phyloP scores from a whole-genome alignment of 1,284 basidiomycete genomes.

The Cutaneotrichosporon sp. region DNA sequence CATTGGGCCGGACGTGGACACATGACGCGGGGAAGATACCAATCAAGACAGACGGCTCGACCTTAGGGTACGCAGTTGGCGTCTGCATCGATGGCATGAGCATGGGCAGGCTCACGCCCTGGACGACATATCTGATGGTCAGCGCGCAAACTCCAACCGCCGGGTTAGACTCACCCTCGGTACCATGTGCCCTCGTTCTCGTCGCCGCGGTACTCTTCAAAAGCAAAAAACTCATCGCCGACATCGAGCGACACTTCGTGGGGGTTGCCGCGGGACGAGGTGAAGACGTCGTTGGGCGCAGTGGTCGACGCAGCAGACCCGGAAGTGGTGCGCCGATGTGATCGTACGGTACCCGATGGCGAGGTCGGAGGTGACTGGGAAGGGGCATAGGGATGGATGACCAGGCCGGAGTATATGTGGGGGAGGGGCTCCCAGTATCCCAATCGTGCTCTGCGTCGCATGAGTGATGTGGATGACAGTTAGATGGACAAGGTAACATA shows the following conservation, averaged over 20 bases:
- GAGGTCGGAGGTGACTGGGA: slow-evolving; percentile 30
- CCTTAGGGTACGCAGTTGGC: slow-evolving; percentile 31
- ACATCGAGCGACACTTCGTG: slow-evolving; percentile 58
- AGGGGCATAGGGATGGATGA: slow-evolving; percentile 45
- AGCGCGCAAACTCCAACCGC: neutral
- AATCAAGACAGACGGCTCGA: slow-evolving; percentile 77
- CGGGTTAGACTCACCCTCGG: slow-evolving; percentile 16
- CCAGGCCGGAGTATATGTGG: slow-evolving; percentile 47
- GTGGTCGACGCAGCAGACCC: slow-evolving; percentile 30
- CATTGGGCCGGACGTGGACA: slow-evolving; percentile 81
- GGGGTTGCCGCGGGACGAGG: slow-evolving; percentile 32
- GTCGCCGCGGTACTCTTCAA: slow-evolving; percentile 70
- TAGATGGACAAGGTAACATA: slow-evolving; percentile 4
- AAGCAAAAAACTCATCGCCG: slow-evolving; percentile 95
- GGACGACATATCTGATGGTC: slow-evolving; percentile 75
- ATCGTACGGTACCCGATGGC: slow-evolving; percentile 18
- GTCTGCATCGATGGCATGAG: slow-evolving; percentile 36
- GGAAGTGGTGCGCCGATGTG: slow-evolving; percentile 29
- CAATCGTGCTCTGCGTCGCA: slow-evolving; percentile 15
- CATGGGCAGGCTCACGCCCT: slow-evolving; percentile 69
- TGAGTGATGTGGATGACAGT: slow-evolving; percentile 8
- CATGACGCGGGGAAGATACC: slow-evolving; percentile 94
- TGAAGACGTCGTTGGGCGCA: slow-evolving; percentile 19
- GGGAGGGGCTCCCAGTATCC: slow-evolving; percentile 48
- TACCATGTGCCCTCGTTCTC: slow-evolving; percentile 68